Percentiles rank a stretch among this genome's conserved stretches.
These are phyloP conservation scores for Apophysomyces variabilis DNA, from an alignment of 371 early-diverging fungal genomes.

Conservation along the genomic window DNA sequence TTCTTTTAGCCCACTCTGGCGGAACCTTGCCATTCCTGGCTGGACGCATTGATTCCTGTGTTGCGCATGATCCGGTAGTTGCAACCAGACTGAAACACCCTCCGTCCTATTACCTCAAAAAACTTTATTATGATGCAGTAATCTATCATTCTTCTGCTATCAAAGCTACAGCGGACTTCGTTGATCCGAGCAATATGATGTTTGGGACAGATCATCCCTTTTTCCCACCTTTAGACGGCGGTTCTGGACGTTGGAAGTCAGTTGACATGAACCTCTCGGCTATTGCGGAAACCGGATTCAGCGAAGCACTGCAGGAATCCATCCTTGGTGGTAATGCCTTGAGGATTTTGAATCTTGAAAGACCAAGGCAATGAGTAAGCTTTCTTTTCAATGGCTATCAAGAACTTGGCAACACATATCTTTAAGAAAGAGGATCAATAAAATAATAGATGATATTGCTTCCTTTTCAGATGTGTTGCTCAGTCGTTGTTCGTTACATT, in stretches of 20 bases:
- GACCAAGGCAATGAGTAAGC: not conserved
- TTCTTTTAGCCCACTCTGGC: conserved; percentile 46
- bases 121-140: conserved; percentile 30
- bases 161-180: conserved; percentile 28
- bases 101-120: conserved; percentile 28
- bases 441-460: too few species aligned
- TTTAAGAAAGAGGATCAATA: too few species aligned
- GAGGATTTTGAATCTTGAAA: conserved; percentile 18
- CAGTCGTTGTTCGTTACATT: too few species aligned
- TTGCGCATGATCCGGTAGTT: conserved; percentile 32
- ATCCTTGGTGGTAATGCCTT: conserved; percentile 27
- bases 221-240: conserved; percentile 27
- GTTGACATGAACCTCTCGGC: conserved; percentile 25
- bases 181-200: conserved; percentile 18
- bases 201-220: conserved; percentile 32
- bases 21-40: conserved; percentile 49
- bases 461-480: too few species aligned
- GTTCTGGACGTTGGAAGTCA: conserved; percentile 22
- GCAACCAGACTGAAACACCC: conserved; percentile 24
- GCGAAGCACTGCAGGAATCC: not conserved
- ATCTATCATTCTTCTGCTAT: conserved; percentile 25
- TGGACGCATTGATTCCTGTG: conserved; percentile 47
- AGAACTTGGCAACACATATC: too few species aligned
- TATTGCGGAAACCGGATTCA: conserved; percentile 20
- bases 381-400: too few species aligned